Percentiles rank a stretch among this genome's conserved stretches.
Evolutionary conservation across 345 rosid genomes (phyloP).

Genomic region (Populus deltoides): DNA sequence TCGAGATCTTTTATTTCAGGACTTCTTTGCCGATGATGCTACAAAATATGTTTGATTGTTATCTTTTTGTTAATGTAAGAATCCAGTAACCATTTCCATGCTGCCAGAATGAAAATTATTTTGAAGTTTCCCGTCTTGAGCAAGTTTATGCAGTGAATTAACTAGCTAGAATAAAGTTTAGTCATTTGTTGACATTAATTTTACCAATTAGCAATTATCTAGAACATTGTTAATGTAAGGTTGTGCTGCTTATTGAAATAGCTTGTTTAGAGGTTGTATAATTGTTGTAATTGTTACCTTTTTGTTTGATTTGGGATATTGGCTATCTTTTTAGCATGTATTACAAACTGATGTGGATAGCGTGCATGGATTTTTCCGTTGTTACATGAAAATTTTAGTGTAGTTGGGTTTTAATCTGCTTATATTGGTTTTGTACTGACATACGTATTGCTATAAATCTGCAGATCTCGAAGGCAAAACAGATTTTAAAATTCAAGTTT

Average conservation of each 20-base stretch:
- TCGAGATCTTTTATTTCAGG: neutral
- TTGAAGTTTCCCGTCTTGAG: neutral
- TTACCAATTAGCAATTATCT: neutral
- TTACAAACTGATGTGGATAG: neutral
- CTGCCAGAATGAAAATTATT: neutral
- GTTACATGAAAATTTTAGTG: neutral
- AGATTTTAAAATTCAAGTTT: slow-evolving; percentile 81
- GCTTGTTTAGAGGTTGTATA: neutral
- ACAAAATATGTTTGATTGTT: neutral
- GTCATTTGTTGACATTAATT: neutral
- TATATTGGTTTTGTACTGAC: slow-evolving; percentile 2
- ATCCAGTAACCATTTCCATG: neutral
- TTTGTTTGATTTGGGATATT: neutral
- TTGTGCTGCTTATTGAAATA: neutral
- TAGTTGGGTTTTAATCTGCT: neutral
- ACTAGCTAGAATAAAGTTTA: neutral
- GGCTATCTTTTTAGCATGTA: neutral
- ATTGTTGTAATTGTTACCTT: neutral
- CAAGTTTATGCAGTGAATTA: neutral
- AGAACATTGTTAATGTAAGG: neutral
- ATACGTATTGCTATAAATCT: slow-evolving; percentile 3
- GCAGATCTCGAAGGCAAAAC: slow-evolving; percentile 93
- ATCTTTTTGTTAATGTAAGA: neutral
- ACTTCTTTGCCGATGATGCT: neutral
- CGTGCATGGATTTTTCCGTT: neutral